Base-by-base conservation (phyloP, 2,329 filamentous ascomycete genomes). In the Arthrobotrys sphaeroides region DNA sequence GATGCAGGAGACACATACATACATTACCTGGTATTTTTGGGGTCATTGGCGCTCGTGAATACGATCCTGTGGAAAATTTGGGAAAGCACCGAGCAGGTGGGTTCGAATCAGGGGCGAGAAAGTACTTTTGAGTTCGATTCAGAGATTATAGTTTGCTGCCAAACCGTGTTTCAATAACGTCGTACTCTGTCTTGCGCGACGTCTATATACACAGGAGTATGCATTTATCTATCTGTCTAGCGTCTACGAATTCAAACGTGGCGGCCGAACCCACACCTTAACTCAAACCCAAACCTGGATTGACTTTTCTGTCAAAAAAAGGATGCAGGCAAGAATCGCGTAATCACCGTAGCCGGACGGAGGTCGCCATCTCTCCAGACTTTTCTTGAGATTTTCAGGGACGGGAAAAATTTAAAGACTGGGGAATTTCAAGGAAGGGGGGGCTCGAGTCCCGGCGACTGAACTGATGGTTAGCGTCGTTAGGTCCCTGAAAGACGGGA, bases 321-420 rank as follows among this genome's bases (percentile, higher is more conserved):
- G 43, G 55, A 65, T 20, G 69, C 60, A 60, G 47, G 61, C 24
- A 67, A 66, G 61, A 73, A 73, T 73, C 60, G 69, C 69, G 69
- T 73, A 73, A 73, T 73, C 53, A 33, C 38, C 36, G 40, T 65
- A 61, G 49, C 51, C 51, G 61, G 61, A 12, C 22, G 36, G n/a
- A 43, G n/a, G 13, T 40, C 12, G 7, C 18, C 33, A 24, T 24
- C 18, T 43, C n/a, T 36, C 4, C 16, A 31, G 4, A 13, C 5
- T 57, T 24, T 18, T 38, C 24, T 42, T 67, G 20, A 38, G 45
- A 72, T 64, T 65, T 64, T 65, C 67, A 72, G 47, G 67, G 67
- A 72, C 67, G 43, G 31, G 7, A 28, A 60, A 13, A 45, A 28
- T 16, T 47, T n/a, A 53, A n/a, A n/a, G n/a, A 16, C 43, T 47